Conservation (phyloP, 2,329 filamentous ascomycete species). For the Venturia aucupariae region DNA sequence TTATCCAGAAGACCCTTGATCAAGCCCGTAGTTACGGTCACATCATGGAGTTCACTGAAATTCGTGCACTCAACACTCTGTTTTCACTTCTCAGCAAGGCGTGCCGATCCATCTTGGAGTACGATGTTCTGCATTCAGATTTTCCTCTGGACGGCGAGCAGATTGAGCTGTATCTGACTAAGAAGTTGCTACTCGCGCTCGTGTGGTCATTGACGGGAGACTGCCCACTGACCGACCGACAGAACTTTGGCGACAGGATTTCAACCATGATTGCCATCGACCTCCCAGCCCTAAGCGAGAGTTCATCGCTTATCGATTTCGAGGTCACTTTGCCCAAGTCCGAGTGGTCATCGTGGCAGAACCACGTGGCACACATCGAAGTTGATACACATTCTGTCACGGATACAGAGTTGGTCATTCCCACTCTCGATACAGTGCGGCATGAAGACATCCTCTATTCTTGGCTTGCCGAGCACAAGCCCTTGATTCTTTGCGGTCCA, state of each 20-base stretch:
- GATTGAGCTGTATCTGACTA: constrained; percentile 79
- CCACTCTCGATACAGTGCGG: constrained; percentile 90
- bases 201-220: constrained; percentile 97
- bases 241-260: constrained; percentile 78
- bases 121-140: constrained; percentile 88
- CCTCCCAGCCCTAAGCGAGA: constrained; percentile 67
- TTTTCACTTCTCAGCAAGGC: constrained; percentile 95
- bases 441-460: constrained; percentile 99
- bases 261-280: constrained; percentile 78
- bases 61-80: constrained; percentile 80
- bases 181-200: constrained; percentile 84
- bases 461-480: constrained; percentile 98
- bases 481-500: constrained; percentile 88
- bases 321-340: constrained; percentile 79
- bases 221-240: constrained; percentile 79
- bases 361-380: constrained; percentile 86
- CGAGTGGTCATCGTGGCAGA: constrained; percentile 90
- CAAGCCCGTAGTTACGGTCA: constrained; percentile 74
- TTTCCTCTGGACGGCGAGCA: constrained; percentile 88
- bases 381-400: constrained; percentile 98
- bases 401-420: constrained; percentile 97
- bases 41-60: constrained; percentile 96
- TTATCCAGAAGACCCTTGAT: constrained; percentile 68
- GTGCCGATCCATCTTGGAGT: constrained; percentile 86
- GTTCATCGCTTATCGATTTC: constrained; percentile 86